Evolutionary conservation across 2,329 filamentous ascomycete species (phyloP).

Genomic region (Basipetospora chlamydospora): DNA sequence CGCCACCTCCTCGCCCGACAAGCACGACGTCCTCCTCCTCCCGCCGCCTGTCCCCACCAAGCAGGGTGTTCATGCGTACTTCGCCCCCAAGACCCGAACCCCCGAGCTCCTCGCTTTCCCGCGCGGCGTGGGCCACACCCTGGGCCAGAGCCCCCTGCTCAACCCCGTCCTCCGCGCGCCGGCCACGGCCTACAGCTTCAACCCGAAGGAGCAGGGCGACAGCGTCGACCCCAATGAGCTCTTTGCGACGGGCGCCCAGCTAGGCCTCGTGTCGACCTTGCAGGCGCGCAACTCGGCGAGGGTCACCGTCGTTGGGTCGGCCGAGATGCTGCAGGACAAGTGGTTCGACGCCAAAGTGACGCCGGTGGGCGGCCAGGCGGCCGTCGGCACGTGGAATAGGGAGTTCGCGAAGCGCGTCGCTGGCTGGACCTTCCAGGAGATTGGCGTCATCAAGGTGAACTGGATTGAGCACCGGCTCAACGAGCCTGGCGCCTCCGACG

Average conservation of each 20-base stretch:
- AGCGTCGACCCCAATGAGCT: conserved; percentile 55
- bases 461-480: conserved; percentile 63
- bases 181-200: conserved; percentile 81
- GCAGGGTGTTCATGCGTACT: conserved; percentile 61
- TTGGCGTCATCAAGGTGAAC: conserved; percentile 75
- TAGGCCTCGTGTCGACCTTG: conserved; percentile 70
- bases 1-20: conserved; percentile 55
- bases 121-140: conserved; percentile 61
- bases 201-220: conserved; percentile 70
- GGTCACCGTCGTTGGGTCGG: conserved; percentile 70
- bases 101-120: conserved; percentile 63
- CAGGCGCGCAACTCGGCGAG: conserved; percentile 91
- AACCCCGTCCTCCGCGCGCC: conserved; percentile 72
- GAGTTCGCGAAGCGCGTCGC: conserved; percentile 74
- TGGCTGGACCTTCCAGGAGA: conserved; percentile 95
- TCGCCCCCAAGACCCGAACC: conserved; percentile 41
- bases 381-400: conserved; percentile 57
- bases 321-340: conserved; percentile 73
- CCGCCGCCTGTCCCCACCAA: conserved; percentile 51
- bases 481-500: conserved; percentile 32
- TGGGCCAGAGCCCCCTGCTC: conserved; percentile 66
- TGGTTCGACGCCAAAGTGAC: conserved; percentile 67
- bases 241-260: conserved; percentile 71
- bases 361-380: conserved; percentile 39
- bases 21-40: conserved; percentile 78